Conservation (phyloP, 75 land plant species). For the Ceratopteris richardii region DNA sequence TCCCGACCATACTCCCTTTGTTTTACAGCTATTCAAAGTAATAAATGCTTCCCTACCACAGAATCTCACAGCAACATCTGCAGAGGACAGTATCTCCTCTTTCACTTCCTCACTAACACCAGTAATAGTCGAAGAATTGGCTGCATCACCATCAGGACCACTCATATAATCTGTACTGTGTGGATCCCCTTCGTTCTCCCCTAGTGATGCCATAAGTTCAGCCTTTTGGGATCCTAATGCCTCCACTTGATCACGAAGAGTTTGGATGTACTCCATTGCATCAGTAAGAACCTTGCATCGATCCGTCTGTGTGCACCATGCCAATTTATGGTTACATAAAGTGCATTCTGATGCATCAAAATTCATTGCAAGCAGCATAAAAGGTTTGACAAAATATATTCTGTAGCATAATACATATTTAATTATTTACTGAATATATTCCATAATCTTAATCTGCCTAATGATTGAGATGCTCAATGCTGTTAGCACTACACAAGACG, state of each 20-base stretch:
- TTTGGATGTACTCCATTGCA: constrained; percentile 5
- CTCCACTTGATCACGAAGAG: background rate
- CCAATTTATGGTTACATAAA: background rate
- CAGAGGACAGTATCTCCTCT: background rate
- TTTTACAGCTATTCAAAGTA: background rate
- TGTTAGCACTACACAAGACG: background rate
- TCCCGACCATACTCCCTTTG: constrained; percentile 3
- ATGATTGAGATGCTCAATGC: background rate
- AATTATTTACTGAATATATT: background rate
- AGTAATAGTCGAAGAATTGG: too few species aligned
- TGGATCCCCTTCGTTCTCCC: background rate
- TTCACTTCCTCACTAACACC: background rate
- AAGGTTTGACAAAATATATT: background rate
- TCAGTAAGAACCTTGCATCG: constrained; percentile 6
- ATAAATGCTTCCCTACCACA: constrained; percentile 1
- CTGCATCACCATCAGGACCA: constrained; percentile 3
- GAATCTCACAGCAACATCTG: constrained; percentile 1
- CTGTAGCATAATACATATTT: background rate
- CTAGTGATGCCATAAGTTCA: background rate
- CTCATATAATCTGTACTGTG: background rate
- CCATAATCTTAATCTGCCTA: background rate
- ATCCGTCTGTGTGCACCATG: constrained; percentile 1
- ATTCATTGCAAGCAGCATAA: background rate
- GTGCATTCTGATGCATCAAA: background rate
- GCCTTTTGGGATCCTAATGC: background rate